Conservation (phyloP, 495 filamentous ascomycete genomes). For the Staphylotrichum longicolle region DNA sequence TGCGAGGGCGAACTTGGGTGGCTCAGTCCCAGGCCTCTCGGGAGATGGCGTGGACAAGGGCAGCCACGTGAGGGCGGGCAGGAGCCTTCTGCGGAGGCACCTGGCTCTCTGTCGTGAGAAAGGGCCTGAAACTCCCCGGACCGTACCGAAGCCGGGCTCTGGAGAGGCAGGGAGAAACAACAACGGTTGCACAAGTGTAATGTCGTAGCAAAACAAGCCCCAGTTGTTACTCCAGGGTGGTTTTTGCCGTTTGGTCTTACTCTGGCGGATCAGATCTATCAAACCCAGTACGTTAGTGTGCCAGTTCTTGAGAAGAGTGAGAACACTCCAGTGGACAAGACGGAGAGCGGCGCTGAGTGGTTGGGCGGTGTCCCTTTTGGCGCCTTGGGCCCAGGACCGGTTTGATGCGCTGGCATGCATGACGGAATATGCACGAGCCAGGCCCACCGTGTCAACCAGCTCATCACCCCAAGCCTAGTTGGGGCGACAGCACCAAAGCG, state of each 20-base stretch:
- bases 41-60: conserved; percentile 34
- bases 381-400: conserved; percentile 44
- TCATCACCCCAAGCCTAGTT: conserved; percentile 33
- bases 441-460: conserved; percentile 47
- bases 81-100: conserved; percentile 1
- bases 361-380: conserved; percentile 42
- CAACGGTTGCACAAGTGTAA: conserved; percentile 22
- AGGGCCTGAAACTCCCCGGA: conserved; percentile 20
- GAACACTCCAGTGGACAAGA: conserved; percentile 36
- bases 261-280: conserved; percentile 18
- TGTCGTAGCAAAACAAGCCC: conserved; percentile 7
- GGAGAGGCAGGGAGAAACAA: background rate
- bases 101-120: conserved; percentile 22
- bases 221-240: conserved; percentile 1
- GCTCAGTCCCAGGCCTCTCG: conserved; percentile 39
- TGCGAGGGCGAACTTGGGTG: conserved; percentile 50
- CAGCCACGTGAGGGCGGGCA: conserved; percentile 45
- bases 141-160: conserved; percentile 22
- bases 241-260: conserved; percentile 8
- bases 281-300: conserved; percentile 41
- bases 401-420: conserved; percentile 60
- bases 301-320: conserved; percentile 5
- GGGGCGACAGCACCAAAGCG: conserved; percentile 28
- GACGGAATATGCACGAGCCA: conserved; percentile 55
- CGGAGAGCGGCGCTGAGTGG: conserved; percentile 35